Base-by-base conservation (phyloP, 768 basidiomycete species). In the Chalciporus sphaerocephalus region DNA sequence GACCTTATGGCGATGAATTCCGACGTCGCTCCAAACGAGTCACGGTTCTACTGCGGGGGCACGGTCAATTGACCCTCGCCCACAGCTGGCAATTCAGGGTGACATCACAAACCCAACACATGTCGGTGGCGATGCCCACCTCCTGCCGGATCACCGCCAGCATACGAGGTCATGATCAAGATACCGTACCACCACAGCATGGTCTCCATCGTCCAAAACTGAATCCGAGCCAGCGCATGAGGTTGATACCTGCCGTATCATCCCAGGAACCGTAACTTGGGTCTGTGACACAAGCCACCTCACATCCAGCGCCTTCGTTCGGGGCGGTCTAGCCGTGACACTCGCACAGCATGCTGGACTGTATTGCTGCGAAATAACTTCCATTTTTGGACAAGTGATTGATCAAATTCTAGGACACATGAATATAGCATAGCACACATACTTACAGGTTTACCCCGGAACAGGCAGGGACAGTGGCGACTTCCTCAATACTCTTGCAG, bases 71-170 rank as follows among this genome's bases (percentile, higher is more conserved):
- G 45, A 32, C 24, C 36, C 16, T 20, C 9, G 23, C 15, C 38
- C 42, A 33, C 30, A 47, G 42, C 39, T 35, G 40, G 18, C 38
- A 35, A 25, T 53, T 55, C 48, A 45, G 40, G 46, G 54, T 65
- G 60, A 65, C 59, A 65, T 65, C 51, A 54, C 62, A 44, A 46
- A 41, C 48, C 22, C 30, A 30, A 52, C 46, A 48, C 49, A 42
- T 54, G 36, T 60, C 15, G 15, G 59, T 61, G 58, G 59, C 59
- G 22, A 40, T 62, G 54, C 45, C 9, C n/a, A 8, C 45, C 44
- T 38, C 48, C 20, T 46, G 17, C 45, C 50, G 34, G 42, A 42
- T 48, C 46, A 37, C 25, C 25, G 13, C 22, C 42, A 38, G n/a
- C 16, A 28, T 11, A n/a, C n/a, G 8, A 30, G 15, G 28, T 30